Evolutionary conservation across 768 basidiomycete species (phyloP).

Genomic region (Lactarius deliciosus): DNA sequence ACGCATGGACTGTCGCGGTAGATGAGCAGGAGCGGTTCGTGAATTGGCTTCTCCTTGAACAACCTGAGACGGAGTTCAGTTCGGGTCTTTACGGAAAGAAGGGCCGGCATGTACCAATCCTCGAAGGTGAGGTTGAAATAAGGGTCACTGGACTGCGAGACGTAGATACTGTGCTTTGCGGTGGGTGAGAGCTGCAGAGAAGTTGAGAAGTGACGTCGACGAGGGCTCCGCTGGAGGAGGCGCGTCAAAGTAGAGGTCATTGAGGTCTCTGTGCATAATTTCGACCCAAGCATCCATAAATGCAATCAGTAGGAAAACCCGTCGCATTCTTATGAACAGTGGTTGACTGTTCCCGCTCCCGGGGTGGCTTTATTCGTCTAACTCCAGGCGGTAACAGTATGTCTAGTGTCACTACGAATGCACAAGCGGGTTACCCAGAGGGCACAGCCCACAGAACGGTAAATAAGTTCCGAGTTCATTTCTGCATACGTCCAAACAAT

Average conservation of each 20-base stretch:
- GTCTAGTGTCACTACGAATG: constrained; percentile 18
- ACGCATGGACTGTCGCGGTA: constrained; percentile 90
- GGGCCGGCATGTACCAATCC: constrained; percentile 64
- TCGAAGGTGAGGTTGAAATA: constrained; percentile 90
- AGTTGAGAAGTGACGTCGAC: constrained; percentile 16
- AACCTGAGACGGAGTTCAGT: constrained; percentile 50
- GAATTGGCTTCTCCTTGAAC: constrained; percentile 71
- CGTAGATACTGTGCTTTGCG: constrained; percentile 54
- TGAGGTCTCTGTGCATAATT: not conserved
- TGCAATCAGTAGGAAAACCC: not conserved
- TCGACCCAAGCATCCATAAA: not conserved
- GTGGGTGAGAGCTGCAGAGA: constrained; percentile 4
- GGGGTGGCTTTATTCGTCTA: constrained; percentile 10
- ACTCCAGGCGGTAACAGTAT: constrained; percentile 1
- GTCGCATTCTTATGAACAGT: not conserved
- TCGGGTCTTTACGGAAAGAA: constrained; percentile 34
- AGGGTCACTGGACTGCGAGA: constrained; percentile 77
- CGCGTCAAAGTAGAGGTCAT: constrained; percentile 35
- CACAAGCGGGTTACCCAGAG: not conserved
- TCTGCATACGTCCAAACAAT: constrained; percentile 81
- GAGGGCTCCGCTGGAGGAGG: constrained; percentile 17
- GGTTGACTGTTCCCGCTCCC: not conserved
- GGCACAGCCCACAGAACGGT: not conserved
- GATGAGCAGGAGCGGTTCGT: constrained; percentile 74
- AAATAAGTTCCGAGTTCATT: constrained; percentile 43